Conservation (phyloP, 495 filamentous ascomycete species). For the Rostrohypoxylon terebratum region DNA sequence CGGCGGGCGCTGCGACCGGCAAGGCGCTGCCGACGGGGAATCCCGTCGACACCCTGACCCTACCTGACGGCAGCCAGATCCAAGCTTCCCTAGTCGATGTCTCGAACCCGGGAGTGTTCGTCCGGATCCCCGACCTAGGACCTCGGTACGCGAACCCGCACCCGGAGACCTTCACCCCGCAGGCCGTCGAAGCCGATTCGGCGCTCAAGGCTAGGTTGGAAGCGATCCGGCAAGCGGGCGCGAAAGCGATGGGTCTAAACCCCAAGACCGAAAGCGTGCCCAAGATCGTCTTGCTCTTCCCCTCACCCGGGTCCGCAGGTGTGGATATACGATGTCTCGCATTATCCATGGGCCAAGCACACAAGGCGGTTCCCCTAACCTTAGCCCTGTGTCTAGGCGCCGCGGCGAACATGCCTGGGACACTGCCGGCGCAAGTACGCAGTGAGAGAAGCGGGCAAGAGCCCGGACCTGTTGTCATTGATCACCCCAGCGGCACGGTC, state of each 20-base stretch:
- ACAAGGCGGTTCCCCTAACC: conserved; percentile 73
- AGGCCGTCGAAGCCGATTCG: conserved; percentile 62
- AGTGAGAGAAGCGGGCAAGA: conserved; percentile 36
- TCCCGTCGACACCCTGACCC: conserved; percentile 63
- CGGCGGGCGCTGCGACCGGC: conserved; percentile 76
- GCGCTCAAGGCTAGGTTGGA: conserved; percentile 66
- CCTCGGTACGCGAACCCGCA: conserved; percentile 36
- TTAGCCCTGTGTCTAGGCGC: conserved; percentile 70
- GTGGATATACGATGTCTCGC: conserved; percentile 62
- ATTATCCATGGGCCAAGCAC: conserved; percentile 68
- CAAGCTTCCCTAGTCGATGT: conserved; percentile 65
- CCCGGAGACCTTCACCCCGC: conserved; percentile 62
- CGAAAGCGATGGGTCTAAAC: conserved; percentile 71
- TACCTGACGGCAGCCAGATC: conserved; percentile 66
- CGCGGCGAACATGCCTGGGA: conserved; percentile 64
- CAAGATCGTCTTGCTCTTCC: conserved; percentile 73
- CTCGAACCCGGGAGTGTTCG: conserved; percentile 75
- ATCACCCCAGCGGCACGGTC: conserved; percentile 71
- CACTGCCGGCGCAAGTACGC: conserved; percentile 56
- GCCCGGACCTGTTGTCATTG: conserved; percentile 61
- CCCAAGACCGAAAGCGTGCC: conserved; percentile 69
- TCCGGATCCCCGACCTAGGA: conserved; percentile 64
- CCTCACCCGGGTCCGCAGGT: conserved; percentile 48
- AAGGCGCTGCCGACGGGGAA: conserved; percentile 73
- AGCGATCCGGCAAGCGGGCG: conserved; percentile 69